These are phyloP conservation scores for Ceratocystis albifundus DNA, from an alignment of 2,329 filamentous ascomycete species.

Conservation along the genomic window DNA sequence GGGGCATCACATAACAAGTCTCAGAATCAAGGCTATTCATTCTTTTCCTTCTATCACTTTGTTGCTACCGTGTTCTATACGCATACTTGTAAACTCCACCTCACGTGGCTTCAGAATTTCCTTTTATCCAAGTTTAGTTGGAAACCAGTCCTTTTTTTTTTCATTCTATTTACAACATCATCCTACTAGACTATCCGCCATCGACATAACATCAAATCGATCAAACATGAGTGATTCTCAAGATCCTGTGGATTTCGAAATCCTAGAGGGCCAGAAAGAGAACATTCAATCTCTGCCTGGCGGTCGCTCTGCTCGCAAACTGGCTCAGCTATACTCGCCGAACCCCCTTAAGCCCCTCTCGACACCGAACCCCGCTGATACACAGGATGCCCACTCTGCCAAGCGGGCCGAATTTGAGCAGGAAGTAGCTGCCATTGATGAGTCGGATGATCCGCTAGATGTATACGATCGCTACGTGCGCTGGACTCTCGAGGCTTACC, in stretches of 20 bases:
- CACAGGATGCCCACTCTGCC: slow-evolving; percentile 63
- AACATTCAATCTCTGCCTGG: slow-evolving; percentile 91
- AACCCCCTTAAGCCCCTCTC: slow-evolving; percentile 46
- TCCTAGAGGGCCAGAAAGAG: slow-evolving; percentile 94
- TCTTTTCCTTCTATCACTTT: not conserved
- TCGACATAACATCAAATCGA: too few species aligned
- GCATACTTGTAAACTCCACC: not conserved
- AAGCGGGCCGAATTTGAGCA: slow-evolving; percentile 76
- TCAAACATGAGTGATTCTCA: slow-evolving; percentile 38
- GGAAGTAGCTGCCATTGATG: slow-evolving; percentile 64
- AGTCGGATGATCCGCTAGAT: slow-evolving; percentile 90
- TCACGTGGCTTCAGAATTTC: slow-evolving; percentile 4
- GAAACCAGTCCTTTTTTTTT: too few species aligned
- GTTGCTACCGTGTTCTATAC: too few species aligned
- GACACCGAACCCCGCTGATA: slow-evolving; percentile 58
- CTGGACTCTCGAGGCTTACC: slow-evolving; percentile 93
- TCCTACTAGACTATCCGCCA: not conserved
- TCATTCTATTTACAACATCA: not conserved
- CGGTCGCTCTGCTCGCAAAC: slow-evolving; percentile 75
- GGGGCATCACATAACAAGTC: not conserved
- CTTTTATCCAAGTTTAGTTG: not conserved
- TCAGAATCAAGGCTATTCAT: not conserved
- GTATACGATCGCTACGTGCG: slow-evolving; percentile 93
- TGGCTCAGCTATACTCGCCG: slow-evolving; percentile 70
- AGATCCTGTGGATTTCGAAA: slow-evolving; percentile 64